Evolutionary conservation across 495 filamentous ascomycete species (phyloP).

Genomic region (Podospora bellae-mahoneyi): DNA sequence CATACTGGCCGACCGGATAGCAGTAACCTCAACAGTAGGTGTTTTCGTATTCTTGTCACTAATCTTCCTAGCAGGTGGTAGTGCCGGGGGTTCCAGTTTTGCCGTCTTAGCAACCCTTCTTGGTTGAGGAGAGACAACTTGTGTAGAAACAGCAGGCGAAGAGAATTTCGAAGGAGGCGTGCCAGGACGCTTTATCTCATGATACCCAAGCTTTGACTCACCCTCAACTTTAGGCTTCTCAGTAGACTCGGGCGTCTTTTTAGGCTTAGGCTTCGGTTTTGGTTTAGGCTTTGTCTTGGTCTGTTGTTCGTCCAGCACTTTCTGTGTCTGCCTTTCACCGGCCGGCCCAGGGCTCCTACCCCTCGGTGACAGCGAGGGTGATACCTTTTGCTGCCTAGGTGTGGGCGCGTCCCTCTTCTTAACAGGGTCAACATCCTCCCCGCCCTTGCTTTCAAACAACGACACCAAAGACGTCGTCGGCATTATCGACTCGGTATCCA

Average conservation of each 20-base stretch:
- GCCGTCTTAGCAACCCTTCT: slow-evolving; percentile 22
- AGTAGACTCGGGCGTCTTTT: neutral
- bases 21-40: neutral
- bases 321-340: neutral
- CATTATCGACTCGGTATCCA: slow-evolving; percentile 53
- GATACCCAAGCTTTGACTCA: neutral
- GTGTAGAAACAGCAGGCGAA: slow-evolving; percentile 4
- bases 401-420: slow-evolving; percentile 33
- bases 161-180: slow-evolving; percentile 11
- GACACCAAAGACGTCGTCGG: slow-evolving; percentile 58
- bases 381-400: neutral
- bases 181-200: neutral
- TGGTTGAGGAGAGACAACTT: slow-evolving; percentile 25
- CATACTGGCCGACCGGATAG: neutral
- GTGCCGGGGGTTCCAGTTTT: slow-evolving; percentile 21
- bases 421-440: slow-evolving; percentile 34
- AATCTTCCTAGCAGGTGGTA: slow-evolving; percentile 9
- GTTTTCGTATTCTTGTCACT: slow-evolving; percentile 9
- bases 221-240: neutral
- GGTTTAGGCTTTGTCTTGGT: slow-evolving; percentile 24
- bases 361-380: slow-evolving; percentile 27
- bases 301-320: slow-evolving; percentile 9
- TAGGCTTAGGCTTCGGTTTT: neutral
- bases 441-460: slow-evolving; percentile 53
- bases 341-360: slow-evolving; percentile 16